Base-by-base conservation (phyloP, 805 yeast species). In the Metschnikowia sp. region DNA sequence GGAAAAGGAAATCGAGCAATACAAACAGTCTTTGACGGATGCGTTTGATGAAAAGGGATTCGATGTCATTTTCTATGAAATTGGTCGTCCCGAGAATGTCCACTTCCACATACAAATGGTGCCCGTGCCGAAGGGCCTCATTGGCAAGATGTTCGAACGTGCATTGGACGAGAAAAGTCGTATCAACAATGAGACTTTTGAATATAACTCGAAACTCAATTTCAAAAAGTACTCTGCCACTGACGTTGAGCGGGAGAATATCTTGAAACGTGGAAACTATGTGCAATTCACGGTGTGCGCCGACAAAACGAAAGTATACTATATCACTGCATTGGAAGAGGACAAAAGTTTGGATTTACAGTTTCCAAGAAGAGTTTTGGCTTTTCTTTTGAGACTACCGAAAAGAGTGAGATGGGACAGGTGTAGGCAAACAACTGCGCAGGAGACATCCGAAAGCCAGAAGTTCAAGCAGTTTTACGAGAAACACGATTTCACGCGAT, bases 341-440 rank as follows among this genome's bases (percentile, higher is more conserved):
- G 52, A 59, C 3, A 71, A 71, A 44, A 54, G 74, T 10, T 66
- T 89, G 8, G 97, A 91, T 62, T 65, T 88, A 11, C 96, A 88
- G 55, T 87, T 91, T 57, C 96, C 96, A 1, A 73, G 97, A 61
- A 76, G 89, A 57, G 90, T 86, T 1, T 57, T 88, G 29, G 91
- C 96, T 0, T 73, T 74, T 51, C 64, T 84, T 3, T 60, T 90
- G 42, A 79, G 75, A 38, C 69, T 78, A 12, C 83, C 85, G 2
- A 82, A 81, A 44, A 72, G 90, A 52, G 63, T 78, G 0, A 82
- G 81, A 48, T 90, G 97, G 97, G 84, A 84, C 47, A 78, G 79
- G 43, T 89, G 97, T 58, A 66, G 69, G 40, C 95, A 89, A 62
- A 66, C 84, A 0, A 68, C 68, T 38, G 68, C 68, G n/a, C 79